Base-by-base conservation (phyloP, 805 yeast genomes). In the Metschnikowia continentalis region DNA sequence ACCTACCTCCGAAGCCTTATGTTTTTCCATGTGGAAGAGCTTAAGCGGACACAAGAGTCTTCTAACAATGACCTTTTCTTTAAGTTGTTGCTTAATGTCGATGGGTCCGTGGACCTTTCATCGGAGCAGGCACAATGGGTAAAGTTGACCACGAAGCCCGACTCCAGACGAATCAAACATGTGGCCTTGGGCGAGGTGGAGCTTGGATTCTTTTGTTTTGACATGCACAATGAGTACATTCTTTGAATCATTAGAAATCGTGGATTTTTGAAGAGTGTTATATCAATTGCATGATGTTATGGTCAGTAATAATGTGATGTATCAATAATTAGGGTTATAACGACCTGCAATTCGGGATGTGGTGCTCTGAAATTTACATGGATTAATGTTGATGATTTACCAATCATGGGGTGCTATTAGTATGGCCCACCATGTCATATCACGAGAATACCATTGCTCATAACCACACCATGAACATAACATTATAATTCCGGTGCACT, bases 11-110 rank as follows among this genome's bases (percentile, higher is more conserved):
- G 66, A 30, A 51, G 68, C 8, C 44, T 65, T 13, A 53, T 72
- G 35, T 70, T 62, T 42, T 54, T 59, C 26, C 77, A 72, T 51
- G 50, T 66, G 8, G 64, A 65, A 35, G 71, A 70, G 52, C 61
- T 74, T 35, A 61, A 61, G 37, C 47, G 62, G 35, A 40, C 55
- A 3, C 42, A 54, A 11, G 50, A 46, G 14, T 22, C 15, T 8
- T 14, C 35, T 3, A 46, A 46, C 35, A 42, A 51, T 22, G 54
- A 56, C 30, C 35, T 58, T 4, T 62, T 62, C 49, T 66, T 61
- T 56, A 64, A 62, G 46, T 53, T 66, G 11, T 49, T 66, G 8
- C 56, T 70, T 17, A 70, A 69, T 33, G 40, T 63, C 5, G 67
- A 65, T 22, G 58, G 57, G 13, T 48, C 60, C 11, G 50, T 61